Evolutionary conservation across 108 stramenopile species (phyloP), one percentile per base, ranked within the genome.

Genomic region (Nannochloropsis gaditana): DNA sequence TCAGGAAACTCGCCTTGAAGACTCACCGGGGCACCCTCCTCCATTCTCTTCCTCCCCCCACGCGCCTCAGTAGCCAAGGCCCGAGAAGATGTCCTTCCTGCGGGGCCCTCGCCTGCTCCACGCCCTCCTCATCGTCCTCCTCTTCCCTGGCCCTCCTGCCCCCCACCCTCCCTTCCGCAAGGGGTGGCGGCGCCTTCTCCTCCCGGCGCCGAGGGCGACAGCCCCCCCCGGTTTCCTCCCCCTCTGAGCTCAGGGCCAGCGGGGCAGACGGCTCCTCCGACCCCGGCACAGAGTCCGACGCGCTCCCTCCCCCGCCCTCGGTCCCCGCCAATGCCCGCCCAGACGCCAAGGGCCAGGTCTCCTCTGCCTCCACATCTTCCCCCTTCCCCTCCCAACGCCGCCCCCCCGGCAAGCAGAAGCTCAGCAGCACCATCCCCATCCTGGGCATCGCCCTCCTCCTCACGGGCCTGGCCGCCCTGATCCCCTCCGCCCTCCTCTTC

Each of bases 41-140:
- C 59, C 6, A 73, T n/a, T 73, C 31, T 31, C 0, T 31, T 6
- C 15, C 59, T 73, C 4, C 59, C 2, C 59, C 5, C 59, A 73
- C 59, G 31, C 31, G 31, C 31, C 31, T 15, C 59, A 73, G 59
- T 73, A 73, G 2, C 59, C 15, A n/a, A 15, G n/a, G 59, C 4
- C 15, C 19, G n/a, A 73, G 59, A 73, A 73, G 59, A 73, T 73
- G 59, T n/a, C 59, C 59, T 73, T 73, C 59, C 59, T 73, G 59
- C 59, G 59, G 59, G 19, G n/a, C 59, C 59, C 59, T 4, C n/a
- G 59, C 59, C 59, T 73, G 59, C 59, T 15, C 59, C 59, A n/a
- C 59, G 5, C n/a, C 59, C 59, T 73, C 59, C 5, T 73, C 59
- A 0, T 73, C 59, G 5, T 73, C 59, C 59, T 73, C 2, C 59